A percentile compares a stretch with the other conserved stretches of the same genome.
Conservation (phyloP, 129 eudicot species). For the Saussurea involucrata region DNA sequence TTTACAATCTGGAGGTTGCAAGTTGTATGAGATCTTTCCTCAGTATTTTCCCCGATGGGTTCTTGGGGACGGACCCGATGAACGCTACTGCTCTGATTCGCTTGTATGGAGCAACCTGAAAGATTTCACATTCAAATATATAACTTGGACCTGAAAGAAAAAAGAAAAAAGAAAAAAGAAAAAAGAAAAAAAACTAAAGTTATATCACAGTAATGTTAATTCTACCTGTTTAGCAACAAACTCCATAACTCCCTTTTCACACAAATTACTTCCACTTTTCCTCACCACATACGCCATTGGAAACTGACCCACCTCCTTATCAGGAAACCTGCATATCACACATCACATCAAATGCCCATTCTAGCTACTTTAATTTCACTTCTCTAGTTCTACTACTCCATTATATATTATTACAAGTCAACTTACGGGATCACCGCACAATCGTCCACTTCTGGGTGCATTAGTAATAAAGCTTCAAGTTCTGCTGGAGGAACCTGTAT, state of each 20-base stretch:
- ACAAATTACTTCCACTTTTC: conserved; percentile 50
- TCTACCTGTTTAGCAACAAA: conserved; percentile 80
- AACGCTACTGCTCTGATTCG: conserved; percentile 79
- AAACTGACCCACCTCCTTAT: conserved; percentile 79
- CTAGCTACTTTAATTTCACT: background rate
- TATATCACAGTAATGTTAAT: background rate
- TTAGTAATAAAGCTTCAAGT: conserved; percentile 83
- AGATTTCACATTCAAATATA: background rate
- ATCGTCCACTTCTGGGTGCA: conserved; percentile 81
- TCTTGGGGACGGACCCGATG: conserved; percentile 77
- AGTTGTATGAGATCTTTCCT: conserved; percentile 87
- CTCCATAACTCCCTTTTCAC: conserved; percentile 68
- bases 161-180: too few species aligned
- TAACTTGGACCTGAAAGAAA: background rate
- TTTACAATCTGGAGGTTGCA: conserved; percentile 55
- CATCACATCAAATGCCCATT: background rate
- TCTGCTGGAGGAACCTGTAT: conserved; percentile 95
- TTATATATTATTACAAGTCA: background rate
- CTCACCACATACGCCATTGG: conserved; percentile 98
- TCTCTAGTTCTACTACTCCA: background rate
- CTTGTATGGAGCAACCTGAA: conserved; percentile 99
- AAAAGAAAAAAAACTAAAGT: too few species aligned
- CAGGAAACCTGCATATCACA: conserved; percentile 62
- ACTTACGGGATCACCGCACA: conserved; percentile 98
- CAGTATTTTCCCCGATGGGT: conserved; percentile 91